phyloP scores from a whole-genome alignment of 306 rosid species.

The Abrus pulchellus region DNA sequence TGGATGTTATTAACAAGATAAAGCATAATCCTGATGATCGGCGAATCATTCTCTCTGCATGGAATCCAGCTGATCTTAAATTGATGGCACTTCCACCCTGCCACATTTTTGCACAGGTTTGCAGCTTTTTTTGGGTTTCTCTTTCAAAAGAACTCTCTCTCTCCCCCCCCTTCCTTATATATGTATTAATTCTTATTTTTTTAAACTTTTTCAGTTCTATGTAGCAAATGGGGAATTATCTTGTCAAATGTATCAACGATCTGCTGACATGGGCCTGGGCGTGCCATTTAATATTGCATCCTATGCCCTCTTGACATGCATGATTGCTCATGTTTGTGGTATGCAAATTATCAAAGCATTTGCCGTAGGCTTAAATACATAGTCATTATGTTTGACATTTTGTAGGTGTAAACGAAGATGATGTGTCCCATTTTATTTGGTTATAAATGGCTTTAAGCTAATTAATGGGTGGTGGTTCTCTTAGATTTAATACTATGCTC shows the following conservation, averaged over 20 bases:
- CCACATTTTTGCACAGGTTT: conserved; percentile 97
- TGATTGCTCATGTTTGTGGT: conserved; percentile 98
- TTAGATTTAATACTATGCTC: background rate
- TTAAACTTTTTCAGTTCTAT: conserved; percentile 72
- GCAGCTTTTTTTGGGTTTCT: conserved; percentile 42
- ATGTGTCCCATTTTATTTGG: conserved; percentile 13
- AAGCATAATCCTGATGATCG: conserved; percentile 88
- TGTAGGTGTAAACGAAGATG: background rate
- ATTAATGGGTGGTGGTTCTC: background rate
- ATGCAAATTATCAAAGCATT: conserved; percentile 46
- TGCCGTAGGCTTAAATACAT: background rate
- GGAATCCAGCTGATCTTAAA: conserved; percentile 96
- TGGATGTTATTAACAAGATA: conserved; percentile 84
- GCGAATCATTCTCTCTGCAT: conserved; percentile 84
- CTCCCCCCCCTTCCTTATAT: background rate
- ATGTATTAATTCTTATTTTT: background rate
- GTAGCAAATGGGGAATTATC: conserved; percentile 91
- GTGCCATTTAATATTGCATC: conserved; percentile 98
- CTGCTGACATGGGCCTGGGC: conserved; percentile 94
- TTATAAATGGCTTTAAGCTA: conserved; percentile 24
- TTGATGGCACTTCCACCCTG: conserved; percentile 97
- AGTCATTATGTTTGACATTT: background rate
- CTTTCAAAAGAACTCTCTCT: background rate
- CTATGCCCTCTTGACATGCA: conserved; percentile 91
- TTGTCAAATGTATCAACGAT: conserved; percentile 97